These are phyloP conservation scores for Trypanosoma platydactyli DNA, from an alignment of 208 protist species.

Conservation along the genomic window DNA sequence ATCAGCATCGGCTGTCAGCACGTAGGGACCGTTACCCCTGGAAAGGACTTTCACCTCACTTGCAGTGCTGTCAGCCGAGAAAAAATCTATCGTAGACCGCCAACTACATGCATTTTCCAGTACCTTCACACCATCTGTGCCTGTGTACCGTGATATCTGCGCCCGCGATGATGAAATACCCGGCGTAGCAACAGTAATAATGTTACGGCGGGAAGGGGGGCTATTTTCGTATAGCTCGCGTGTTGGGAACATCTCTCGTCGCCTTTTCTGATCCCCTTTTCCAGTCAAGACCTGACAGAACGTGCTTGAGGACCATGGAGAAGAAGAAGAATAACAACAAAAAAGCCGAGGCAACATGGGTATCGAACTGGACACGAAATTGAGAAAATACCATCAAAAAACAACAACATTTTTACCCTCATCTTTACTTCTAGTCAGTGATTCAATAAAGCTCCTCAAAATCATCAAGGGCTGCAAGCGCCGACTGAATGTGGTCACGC, in stretches of 20 bases:
- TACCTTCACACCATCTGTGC: constrained; percentile 64
- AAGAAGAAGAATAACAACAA: constrained; percentile 14
- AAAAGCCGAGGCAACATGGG: neutral
- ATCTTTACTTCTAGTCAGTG: neutral
- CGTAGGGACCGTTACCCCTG: constrained; percentile 6
- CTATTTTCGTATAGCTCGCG: constrained; percentile 56
- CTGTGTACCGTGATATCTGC: constrained; percentile 75
- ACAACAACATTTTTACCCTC: too few species aligned
- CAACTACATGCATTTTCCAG: constrained; percentile 57
- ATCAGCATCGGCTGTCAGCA: constrained; percentile 23
- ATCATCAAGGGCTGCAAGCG: constrained; percentile 80
- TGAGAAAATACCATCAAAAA: too few species aligned
- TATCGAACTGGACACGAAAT: too few species aligned
- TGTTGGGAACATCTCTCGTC: constrained; percentile 47
- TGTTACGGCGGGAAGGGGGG: constrained; percentile 64
- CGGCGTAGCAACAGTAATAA: constrained; percentile 78
- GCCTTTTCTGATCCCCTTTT: neutral
- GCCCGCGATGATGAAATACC: constrained; percentile 65
- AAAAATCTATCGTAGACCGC: neutral
- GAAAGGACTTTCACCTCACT: neutral
- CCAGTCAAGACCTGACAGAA: too few species aligned
- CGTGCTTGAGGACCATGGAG: too few species aligned
- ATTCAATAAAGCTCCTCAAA: constrained; percentile 77
- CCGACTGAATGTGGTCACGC: constrained; percentile 56
- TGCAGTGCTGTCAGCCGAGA: neutral